Evolutionary conservation across 2,329 filamentous ascomycete genomes (phyloP), one percentile per base, ranked within the genome.

Genomic region (Tolypocladium tropicale): DNA sequence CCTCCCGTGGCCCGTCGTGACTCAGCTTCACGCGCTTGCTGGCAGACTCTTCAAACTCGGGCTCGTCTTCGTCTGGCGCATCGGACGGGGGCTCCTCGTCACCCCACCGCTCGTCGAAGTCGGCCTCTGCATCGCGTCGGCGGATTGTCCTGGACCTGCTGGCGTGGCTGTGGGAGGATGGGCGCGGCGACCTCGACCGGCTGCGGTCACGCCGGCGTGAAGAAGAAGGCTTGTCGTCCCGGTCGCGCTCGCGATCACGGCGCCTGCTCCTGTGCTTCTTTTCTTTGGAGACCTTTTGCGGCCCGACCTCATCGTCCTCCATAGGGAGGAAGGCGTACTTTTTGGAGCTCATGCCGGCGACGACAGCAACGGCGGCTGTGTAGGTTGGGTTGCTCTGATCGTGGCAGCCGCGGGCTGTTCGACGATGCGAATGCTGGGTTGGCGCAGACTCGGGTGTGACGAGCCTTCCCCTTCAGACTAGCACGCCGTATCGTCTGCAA

Each of bases 51-150:
- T 80, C 74, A 52, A 88, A 87, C 18, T 88, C 84, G 2, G 76
- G 75, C 53, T 78, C 77, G 25, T 75, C 76, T 12, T 72, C 70
- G 10, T 73, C 75, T 5, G 69, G 67, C 6, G 61, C 65, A 18
- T 74, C 73, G 0, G 78, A 76, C 0, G 70, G 68, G 30, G 75
- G 74, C 62, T 89, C 88, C 65, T 92, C 88, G 63, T 94, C 89
- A 1, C 85, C 90, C 90, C 90, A 95, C 55, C 88, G 77, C 65
- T 91, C 87, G 52, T 91, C 87, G 61, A 87, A 86, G 60, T 88
- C 82, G 36, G 57, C 66, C 61, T 70, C 66, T 61, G 69, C 59
- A 60, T 72, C 69, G 67, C 70, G 69, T 66, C 65, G 74, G 55
- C 72, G 73, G 56, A 76, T 75, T 30, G 73, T 69, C 58, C 74